Evolutionary conservation across 768 basidiomycete genomes (phyloP).

Genomic region (Suillus luteus): DNA sequence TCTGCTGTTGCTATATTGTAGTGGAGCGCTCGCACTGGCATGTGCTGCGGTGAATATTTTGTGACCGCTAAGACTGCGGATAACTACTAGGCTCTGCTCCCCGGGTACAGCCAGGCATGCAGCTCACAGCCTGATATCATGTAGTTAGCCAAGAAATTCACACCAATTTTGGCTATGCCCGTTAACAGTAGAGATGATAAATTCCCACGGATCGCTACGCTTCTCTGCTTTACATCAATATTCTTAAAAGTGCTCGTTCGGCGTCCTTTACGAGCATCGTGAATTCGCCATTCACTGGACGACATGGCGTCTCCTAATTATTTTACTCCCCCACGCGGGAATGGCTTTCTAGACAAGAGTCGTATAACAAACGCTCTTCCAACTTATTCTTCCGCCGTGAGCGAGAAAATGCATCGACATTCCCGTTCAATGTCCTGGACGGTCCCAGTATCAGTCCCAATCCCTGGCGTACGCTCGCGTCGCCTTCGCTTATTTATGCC

Average conservation of each 20-base stretch:
- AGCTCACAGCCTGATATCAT: no score
- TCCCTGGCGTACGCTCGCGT: slow-evolving; percentile 60
- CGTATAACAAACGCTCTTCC: slow-evolving; percentile 47
- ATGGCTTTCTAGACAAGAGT: slow-evolving; percentile 47
- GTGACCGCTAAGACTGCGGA: not conserved
- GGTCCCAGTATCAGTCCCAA: slow-evolving; percentile 55
- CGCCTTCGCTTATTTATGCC: slow-evolving; percentile 58
- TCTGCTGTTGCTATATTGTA: slow-evolving; percentile 1
- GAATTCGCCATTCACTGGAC: slow-evolving; percentile 20
- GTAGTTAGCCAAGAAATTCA: not conserved
- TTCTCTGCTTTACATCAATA: slow-evolving; percentile 11
- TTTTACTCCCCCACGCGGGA: slow-evolving; percentile 48
- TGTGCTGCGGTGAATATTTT: slow-evolving; percentile 4
- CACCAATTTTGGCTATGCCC: slow-evolving; percentile 1
- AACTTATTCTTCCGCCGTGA: slow-evolving; percentile 56
- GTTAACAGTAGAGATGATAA: not conserved
- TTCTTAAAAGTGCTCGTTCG: slow-evolving; percentile 22
- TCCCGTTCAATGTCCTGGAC: slow-evolving; percentile 55
- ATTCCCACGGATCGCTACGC: slow-evolving; percentile 2
- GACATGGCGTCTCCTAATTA: slow-evolving; percentile 50
- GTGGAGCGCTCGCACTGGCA: not conserved
- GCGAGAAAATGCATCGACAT: slow-evolving; percentile 64
- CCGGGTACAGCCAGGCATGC: no score
- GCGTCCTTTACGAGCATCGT: slow-evolving; percentile 23
- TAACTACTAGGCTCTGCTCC: no score